phyloP scores from a whole-genome alignment of 495 filamentous ascomycete genomes.

The Penicillium cinerascens region DNA sequence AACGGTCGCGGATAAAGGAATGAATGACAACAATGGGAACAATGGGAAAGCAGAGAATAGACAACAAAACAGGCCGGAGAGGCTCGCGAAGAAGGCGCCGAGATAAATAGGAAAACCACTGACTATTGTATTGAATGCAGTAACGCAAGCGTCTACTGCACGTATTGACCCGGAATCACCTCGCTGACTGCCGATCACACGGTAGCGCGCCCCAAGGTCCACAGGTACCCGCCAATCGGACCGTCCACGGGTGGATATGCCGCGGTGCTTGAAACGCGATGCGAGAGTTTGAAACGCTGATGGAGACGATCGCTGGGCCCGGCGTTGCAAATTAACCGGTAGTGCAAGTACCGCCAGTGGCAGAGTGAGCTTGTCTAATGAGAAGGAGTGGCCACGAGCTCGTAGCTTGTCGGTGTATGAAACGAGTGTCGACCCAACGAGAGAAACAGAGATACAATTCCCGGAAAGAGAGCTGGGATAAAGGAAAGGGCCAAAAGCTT shows the following conservation, averaged over 20 bases:
- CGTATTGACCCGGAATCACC: constrained; percentile 9
- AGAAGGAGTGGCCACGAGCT: constrained; percentile 10
- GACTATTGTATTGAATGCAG: neutral
- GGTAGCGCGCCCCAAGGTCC: constrained; percentile 5
- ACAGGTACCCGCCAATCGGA: constrained; percentile 27
- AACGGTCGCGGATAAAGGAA: neutral
- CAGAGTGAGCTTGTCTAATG: constrained; percentile 1
- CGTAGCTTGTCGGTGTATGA: neutral
- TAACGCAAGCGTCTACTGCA: constrained; percentile 2
- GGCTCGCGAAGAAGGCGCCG: neutral
- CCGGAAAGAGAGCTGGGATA: neutral
- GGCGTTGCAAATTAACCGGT: constrained; percentile 21
- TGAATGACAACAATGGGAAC: constrained; percentile 3
- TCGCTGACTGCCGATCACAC: constrained; percentile 15
- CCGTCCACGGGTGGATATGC: constrained; percentile 3
- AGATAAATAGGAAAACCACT: neutral
- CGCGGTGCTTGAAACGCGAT: constrained; percentile 32
- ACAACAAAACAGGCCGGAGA: neutral
- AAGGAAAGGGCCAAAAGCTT: constrained; percentile 3
- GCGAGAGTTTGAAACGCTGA: constrained; percentile 33
- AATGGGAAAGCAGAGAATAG: neutral
- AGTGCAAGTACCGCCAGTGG: neutral
- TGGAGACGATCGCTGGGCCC: constrained; percentile 15
- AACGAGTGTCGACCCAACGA: neutral
- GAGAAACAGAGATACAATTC: neutral